Evolutionary conservation across 306 rosid genomes (phyloP), one percentile per base, ranked within the genome.

Genomic region (Parietaria judaica): DNA sequence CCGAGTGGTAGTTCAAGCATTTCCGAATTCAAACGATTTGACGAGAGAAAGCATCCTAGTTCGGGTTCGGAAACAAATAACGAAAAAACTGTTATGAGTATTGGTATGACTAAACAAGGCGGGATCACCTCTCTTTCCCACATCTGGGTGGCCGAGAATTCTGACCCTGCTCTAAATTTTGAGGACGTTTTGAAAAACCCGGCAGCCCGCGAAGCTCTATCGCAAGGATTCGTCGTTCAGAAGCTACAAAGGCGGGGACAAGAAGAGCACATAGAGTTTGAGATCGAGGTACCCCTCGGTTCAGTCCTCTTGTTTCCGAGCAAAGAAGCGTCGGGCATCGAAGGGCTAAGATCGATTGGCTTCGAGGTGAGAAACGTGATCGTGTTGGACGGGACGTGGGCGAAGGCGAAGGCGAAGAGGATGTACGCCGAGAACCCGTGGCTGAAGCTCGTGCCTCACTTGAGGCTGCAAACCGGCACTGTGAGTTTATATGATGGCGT

Each of bases 371-470:
- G 71, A 78, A 79, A 85, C 67, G 66, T 87, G 86, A 85, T 87
- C 58, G 89, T 90, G 43, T 64, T 83, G 55, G 96, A 90, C 74
- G 94, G 96, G 62, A 90, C 96, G 51, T 87, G 97, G 97, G 78
- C 97, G 6, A 90, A 90, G 82, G 78, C 97, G 6, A 90, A 90
- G 82, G 97, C 97, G 23, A 90, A 65, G 66, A 83, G 96, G 69
- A 72, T 91, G 65, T 85, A 91, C 61, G 66, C 73, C 31, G 96
- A 91, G 60, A 91, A 87, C 67, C 91, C 91, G 54, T 91, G 95
- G 97, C 56, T 91, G 70, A 77, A 72, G 51, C 61, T 81, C 58
- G 73, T 91, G 81, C 96, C 91, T 0, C 97, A 91, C 72, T 41
- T 85, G 78, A 87, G 79, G 81, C 73, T 91, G 84, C 83, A 85